Evolutionary conservation across 495 filamentous ascomycete species (phyloP).

Genomic region (Talaromyces nanjingensis): DNA sequence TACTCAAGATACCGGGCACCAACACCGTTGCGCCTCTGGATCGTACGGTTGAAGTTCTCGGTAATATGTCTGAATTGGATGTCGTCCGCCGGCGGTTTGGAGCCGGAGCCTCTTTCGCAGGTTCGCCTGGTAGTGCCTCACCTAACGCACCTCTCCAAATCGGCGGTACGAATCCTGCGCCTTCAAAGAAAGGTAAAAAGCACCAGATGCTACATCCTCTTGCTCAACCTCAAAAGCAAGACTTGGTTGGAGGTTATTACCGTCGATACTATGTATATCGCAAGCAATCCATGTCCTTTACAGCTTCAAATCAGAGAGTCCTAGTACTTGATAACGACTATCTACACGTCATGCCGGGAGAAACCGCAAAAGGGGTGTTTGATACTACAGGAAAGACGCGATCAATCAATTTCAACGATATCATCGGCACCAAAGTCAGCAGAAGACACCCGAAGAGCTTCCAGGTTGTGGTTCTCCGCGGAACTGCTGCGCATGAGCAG

Average conservation of each 20-base stretch:
- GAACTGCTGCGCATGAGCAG: slow-evolving; percentile 59
- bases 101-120: slow-evolving; percentile 66
- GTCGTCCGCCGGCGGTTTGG: slow-evolving; percentile 82
- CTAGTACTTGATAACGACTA: slow-evolving; percentile 92
- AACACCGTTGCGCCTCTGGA: slow-evolving; percentile 80
- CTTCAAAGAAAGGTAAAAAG: slow-evolving; percentile 61
- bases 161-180: slow-evolving; percentile 24
- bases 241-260: slow-evolving; percentile 63
- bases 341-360: slow-evolving; percentile 84
- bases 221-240: slow-evolving; percentile 57
- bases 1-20: slow-evolving; percentile 79
- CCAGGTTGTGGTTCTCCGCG: slow-evolving; percentile 76
- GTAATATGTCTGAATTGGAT: slow-evolving; percentile 76
- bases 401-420: slow-evolving; percentile 84
- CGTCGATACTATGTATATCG: slow-evolving; percentile 87
- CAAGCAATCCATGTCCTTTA: slow-evolving; percentile 90
- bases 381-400: slow-evolving; percentile 63
- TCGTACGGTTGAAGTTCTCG: slow-evolving; percentile 82
- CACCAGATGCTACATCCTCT: slow-evolving; percentile 66
- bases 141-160: slow-evolving; percentile 70
- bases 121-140: slow-evolving; percentile 72
- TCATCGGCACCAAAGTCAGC: slow-evolving; percentile 89
- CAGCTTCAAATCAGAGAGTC: slow-evolving; percentile 73
- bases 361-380: slow-evolving; percentile 46
- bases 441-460: slow-evolving; percentile 87